These are phyloP conservation scores for Ogataea angusta DNA, from an alignment of 805 yeast genomes.

Conservation along the genomic window DNA sequence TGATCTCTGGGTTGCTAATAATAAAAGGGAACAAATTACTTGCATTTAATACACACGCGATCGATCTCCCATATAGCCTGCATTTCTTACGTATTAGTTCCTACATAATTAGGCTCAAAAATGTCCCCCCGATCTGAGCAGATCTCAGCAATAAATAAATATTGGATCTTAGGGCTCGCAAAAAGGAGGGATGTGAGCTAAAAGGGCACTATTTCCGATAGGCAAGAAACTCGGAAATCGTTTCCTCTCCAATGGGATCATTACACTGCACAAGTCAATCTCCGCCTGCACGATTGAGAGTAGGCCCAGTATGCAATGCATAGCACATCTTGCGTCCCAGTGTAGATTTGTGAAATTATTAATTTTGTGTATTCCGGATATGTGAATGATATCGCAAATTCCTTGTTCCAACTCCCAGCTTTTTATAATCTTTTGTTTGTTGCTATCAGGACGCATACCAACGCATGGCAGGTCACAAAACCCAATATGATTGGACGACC, in stretches of 20 bases:
- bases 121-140: neutral
- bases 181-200: no score
- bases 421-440: constrained; percentile 5
- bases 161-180: no score
- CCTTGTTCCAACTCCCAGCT: constrained; percentile 5
- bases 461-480: constrained; percentile 3
- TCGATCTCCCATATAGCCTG: neutral
- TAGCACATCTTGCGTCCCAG: neutral
- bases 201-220: no score
- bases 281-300: neutral
- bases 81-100: neutral
- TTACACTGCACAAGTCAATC: no score
- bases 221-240: no score
- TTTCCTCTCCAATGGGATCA: no score
- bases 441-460: constrained; percentile 6
- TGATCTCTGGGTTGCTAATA: neutral
- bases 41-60: constrained; percentile 2
- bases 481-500: constrained; percentile 5
- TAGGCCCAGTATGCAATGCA: neutral
- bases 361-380: constrained; percentile 3
- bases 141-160: no score
- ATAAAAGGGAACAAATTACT: constrained; percentile 7
- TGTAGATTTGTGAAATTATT: neutral
- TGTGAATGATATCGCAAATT: constrained; percentile 1
- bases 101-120: neutral